A percentile compares a stretch with the other conserved stretches of the same genome.
Conservation (phyloP, 2,329 filamentous ascomycete species). For the Nigrospora sphaerica region DNA sequence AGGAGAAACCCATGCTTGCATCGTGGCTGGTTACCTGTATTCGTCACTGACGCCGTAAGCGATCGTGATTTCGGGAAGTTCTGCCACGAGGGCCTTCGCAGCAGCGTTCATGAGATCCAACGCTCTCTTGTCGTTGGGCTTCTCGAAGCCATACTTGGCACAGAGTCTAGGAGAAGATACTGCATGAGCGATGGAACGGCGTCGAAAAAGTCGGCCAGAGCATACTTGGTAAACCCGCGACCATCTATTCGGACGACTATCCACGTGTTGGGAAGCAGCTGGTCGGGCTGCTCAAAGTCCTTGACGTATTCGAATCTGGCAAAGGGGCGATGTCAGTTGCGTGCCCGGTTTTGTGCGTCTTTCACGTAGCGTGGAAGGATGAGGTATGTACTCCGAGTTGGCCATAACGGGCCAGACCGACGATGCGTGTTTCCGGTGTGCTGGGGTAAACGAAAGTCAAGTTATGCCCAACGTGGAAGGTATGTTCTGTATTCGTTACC, state of each 20-base stretch:
- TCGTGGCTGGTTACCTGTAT: constrained; percentile 53
- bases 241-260: constrained; percentile 92
- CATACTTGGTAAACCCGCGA: constrained; percentile 85
- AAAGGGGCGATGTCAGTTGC: constrained; percentile 9
- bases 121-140: constrained; percentile 85
- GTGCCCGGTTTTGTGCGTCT: neutral
- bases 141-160: constrained; percentile 74
- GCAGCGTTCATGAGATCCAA: constrained; percentile 92
- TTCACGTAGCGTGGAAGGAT: neutral
- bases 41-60: constrained; percentile 95
- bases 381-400: constrained; percentile 45
- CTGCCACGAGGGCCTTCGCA: constrained; percentile 75
- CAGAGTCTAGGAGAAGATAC: constrained; percentile 46
- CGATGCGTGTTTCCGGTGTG: too few relatives aligned
- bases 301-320: constrained; percentile 92
- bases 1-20: neutral
- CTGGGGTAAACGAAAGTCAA: too few relatives aligned
- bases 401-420: constrained; percentile 31
- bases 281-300: constrained; percentile 75
- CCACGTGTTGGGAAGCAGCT: constrained; percentile 85
- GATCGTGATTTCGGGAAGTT: constrained; percentile 77
- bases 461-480: too few relatives aligned
- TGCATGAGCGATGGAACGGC: constrained; percentile 61
- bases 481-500: too few relatives aligned
- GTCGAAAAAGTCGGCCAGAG: neutral